Base-by-base conservation (phyloP, 2,329 filamentous ascomycete genomes). In the Gaeumannomyces sp. region DNA sequence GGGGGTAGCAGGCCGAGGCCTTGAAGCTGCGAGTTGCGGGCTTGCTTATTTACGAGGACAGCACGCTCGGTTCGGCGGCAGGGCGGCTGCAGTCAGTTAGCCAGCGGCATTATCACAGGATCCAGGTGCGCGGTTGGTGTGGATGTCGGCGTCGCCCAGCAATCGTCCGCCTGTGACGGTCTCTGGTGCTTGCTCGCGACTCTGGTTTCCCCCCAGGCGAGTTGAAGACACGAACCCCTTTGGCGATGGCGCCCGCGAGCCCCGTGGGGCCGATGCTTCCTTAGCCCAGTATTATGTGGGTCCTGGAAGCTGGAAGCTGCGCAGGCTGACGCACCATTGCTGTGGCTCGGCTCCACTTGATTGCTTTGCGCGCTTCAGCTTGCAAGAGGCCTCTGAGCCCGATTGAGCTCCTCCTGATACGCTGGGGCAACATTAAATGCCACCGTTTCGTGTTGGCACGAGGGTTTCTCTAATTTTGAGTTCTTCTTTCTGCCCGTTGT, bases 1-100 rank as follows among this genome's bases (percentile, higher is more conserved):
- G 60, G 67, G 65, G 66, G 59, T 61, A 57, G 63, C 65, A 29
- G 61, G 57, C 27, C 57, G 57, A 22, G 27, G 57, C 29, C 57
- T 59, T 31, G 57, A 11, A 22, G 29, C 57, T 28, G 57, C 57
- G 25, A 27, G 14, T 22, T 22, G 57, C 57, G 35, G 31, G 29
- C 31, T 62, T n/a, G 60, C 27, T 14, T 38, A 25, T 14, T n/a
- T 25, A 11, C 22, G 59, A n/a, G 28, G 60, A 16, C 31, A 53
- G 33, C 60, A 38, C 22, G 45, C 45, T 22, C 45, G 45, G 45
- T n/a, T 53, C 45, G 45, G 57, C 29, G 59, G n/a, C 59, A 60
- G 22, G 59, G 29, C 31, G 29, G 59, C 13, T 11, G 29, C 29
- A 27, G 57, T 63, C 61, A 31, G 50, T 35, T n/a, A 8, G 59